Base-by-base conservation (phyloP, 768 basidiomycete genomes). In the Boletus tomentosulus region DNA sequence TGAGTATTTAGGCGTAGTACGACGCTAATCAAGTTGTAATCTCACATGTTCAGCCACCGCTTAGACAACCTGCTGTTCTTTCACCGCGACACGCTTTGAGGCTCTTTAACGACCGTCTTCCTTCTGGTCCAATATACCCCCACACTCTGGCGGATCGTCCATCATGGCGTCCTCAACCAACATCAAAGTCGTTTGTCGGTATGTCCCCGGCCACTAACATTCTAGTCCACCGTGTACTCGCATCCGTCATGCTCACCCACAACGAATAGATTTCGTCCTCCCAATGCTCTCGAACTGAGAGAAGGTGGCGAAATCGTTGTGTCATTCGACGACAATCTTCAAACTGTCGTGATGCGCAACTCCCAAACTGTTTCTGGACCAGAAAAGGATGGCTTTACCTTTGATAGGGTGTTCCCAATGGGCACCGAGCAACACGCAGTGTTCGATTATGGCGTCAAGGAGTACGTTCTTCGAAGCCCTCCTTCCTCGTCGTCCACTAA, bases 181-280 rank as follows among this genome's bases (percentile, higher is more conserved):
- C 71, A 94, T 96, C 81, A 96, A 98, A 79, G 97, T 99, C 67
- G 92, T 99, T 60, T 98, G 96, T 81, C 92, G 96, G 96, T 95
- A 63, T 62, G 92, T 74, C 48, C 43, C 41, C 56, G n/a, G 37
- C 46, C 55, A 48, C 53, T 46, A 35, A 30, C n/a, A 16, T 31
- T 45, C 22, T 34, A 31, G 4, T 63, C 51, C 33, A 42, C 44
- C 53, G 37, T 46, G 35, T 39, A 25, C 16, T 19, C 33, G 8
- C 9, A 33, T 33, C 8, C 52, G 31, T 57, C 57, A 15, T 45
- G 24, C 53, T 55, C 37, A 65, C 24, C 1, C 15, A 37, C 28
- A 24, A 34, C 22, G 33, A 45, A 24, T 65, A 95, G 96, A 54
- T 99, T 98, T 74, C 93, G 97, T 58, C 97, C 97, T 6, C 82